Base-by-base conservation (phyloP, 1,139 yeast genomes). In the Pneumocystis wakefieldiae region DNA sequence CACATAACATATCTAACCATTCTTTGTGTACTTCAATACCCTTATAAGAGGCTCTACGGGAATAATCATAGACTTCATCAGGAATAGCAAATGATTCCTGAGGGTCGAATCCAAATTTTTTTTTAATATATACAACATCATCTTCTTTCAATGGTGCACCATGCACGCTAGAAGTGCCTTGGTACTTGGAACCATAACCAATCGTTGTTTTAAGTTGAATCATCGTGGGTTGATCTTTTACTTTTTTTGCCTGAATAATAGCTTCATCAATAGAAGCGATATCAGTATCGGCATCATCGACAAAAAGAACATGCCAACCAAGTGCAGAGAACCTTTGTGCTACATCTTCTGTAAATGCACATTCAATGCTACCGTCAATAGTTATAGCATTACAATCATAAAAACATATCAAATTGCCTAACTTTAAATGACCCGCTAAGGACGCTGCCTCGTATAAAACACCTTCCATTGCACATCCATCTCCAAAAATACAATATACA, bases 381-480 rank as follows among this genome's bases (percentile, higher is more conserved):
- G 98, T 86, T 80, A 92, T 91, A 76, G 85, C 86, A 86, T 92
- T 92, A 80, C 90, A 96, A 75, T 92, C 99, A 85, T 94, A 94
- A 79, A 92, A 85, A 66, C 94, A 90, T 76, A 92, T 89, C 79
- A 92, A 83, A 81, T 91, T 91, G 76, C 90, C 90, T 76, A 92
- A 85, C 80, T 90, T 83, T 77, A 92, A 81, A 79, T 92, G 98
- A 73, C 98, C 99, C 69, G 98, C 99, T 68, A 91, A 79, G 59
- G 98, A 92, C 71, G 83, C 82, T 64, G 97, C 95, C 80, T 92
- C 99, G 67, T 94, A 83, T 66, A 97, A 83, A 68, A 92, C 90
- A 82, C 99, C 99, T 81, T 92, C 99, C 92, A 86, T 87, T 81
- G 92, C 81, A 80, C 98, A 94, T 71, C 98, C 99, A 73, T 92